These are phyloP conservation scores for Ustulina deusta DNA, from an alignment of 2,329 filamentous ascomycete genomes.

Conservation along the genomic window DNA sequence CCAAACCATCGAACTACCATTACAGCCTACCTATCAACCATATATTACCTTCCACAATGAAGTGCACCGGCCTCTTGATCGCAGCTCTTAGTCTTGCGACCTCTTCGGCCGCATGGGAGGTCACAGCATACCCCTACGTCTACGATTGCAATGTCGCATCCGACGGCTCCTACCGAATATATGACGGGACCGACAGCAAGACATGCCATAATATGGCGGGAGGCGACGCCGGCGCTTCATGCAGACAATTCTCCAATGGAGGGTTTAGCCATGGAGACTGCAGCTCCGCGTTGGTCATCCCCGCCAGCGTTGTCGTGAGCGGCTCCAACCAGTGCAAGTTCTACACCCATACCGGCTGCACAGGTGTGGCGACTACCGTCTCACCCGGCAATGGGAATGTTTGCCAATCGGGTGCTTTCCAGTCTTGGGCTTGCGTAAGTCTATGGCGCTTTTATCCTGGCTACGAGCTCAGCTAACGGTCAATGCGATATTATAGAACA, in stretches of 20 bases:
- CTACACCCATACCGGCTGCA: constrained; percentile 3
- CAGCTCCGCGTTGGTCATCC: not conserved
- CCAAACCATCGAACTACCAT: constrained; percentile 4
- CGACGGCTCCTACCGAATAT: constrained; percentile 3
- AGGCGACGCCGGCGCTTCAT: constrained; percentile 4
- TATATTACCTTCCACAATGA: constrained; percentile 6
- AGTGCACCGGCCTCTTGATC: constrained; percentile 1
- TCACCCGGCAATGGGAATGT: not conserved
- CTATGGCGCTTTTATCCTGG: constrained; percentile 1
- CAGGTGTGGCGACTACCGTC: constrained; percentile 4
- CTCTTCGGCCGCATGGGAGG: constrained; percentile 3
- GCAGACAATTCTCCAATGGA: constrained; percentile 3
- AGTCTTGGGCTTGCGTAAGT: constrained; percentile 7
- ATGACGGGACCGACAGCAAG: constrained; percentile 3
- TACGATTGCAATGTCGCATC: not conserved
- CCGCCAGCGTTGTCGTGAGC: constrained; percentile 1
- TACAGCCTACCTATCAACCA: constrained; percentile 6
- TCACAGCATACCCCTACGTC: constrained; percentile 7
- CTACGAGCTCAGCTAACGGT: constrained; percentile 6
- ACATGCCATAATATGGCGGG: constrained; percentile 5
- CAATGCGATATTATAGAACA: constrained; percentile 4
- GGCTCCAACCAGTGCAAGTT: constrained; percentile 4
- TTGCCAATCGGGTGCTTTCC: constrained; percentile 1
- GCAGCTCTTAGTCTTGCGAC: constrained; percentile 2
- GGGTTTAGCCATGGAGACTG: not conserved